Evolutionary conservation across 768 basidiomycete genomes (phyloP).

Genomic region (Suillus decipiens): DNA sequence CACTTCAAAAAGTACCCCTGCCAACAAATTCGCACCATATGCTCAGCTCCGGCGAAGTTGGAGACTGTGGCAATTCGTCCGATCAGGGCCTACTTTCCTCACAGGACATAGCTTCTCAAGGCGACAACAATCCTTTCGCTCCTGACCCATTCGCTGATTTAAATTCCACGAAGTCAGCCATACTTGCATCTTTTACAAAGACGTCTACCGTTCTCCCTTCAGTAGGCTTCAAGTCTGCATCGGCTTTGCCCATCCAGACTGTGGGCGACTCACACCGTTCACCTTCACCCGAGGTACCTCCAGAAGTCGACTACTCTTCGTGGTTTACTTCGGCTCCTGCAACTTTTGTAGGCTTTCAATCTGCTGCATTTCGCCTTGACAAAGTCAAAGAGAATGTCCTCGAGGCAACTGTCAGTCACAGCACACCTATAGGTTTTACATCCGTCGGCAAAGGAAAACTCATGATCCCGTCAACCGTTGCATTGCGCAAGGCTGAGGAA

Average conservation of each 20-base stretch:
- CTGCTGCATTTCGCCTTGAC: constrained; percentile 30
- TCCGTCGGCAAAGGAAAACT: constrained; percentile 38
- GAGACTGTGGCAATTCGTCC: neutral
- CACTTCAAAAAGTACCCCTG: neutral
- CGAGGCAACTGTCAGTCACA: constrained; percentile 9
- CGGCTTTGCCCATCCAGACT: constrained; percentile 4
- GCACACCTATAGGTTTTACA: constrained; percentile 27
- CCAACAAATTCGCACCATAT: neutral
- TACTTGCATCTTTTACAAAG: constrained; percentile 22
- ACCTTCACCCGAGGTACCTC: constrained; percentile 41
- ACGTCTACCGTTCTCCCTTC: constrained; percentile 16
- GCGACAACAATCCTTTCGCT: constrained; percentile 26
- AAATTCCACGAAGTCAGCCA: constrained; percentile 1
- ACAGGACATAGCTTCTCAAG: constrained; percentile 11
- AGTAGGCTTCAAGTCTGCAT: constrained; percentile 1
- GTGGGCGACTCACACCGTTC: constrained; percentile 18
- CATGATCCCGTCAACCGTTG: constrained; percentile 52
- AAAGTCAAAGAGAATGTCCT: constrained; percentile 1
- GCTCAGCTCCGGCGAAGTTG: neutral
- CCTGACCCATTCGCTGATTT: neutral
- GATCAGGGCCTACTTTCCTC: neutral
- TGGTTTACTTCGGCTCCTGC: constrained; percentile 49
- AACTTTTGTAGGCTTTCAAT: constrained; percentile 38
- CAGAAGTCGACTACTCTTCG: constrained; percentile 43
- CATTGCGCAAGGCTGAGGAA: constrained; percentile 56